These are phyloP conservation scores for Amphirosellinia nigrospora DNA, from an alignment of 495 filamentous ascomycete species.

Conservation along the genomic window DNA sequence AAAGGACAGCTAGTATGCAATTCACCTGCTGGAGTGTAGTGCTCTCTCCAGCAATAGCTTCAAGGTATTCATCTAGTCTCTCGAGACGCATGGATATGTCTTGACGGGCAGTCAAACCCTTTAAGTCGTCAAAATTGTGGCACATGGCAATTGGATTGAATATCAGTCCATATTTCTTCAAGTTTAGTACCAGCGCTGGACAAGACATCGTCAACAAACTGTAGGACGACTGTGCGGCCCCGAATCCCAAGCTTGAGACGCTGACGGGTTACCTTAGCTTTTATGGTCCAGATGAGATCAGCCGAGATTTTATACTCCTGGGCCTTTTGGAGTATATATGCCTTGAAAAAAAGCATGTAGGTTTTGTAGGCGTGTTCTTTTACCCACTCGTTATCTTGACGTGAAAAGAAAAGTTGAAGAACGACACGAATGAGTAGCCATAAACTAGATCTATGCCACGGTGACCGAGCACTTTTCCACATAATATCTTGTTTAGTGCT, in stretches of 20 bases:
- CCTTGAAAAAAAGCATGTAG: slow-evolving; percentile 57
- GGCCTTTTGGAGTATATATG: slow-evolving; percentile 44
- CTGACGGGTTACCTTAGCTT: slow-evolving; percentile 56
- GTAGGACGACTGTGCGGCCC: not conserved
- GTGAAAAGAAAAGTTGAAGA: slow-evolving; percentile 48
- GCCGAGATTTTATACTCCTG: slow-evolving; percentile 21
- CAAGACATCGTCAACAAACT: slow-evolving; percentile 33
- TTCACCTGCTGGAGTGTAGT: not conserved
- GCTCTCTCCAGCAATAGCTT: not conserved
- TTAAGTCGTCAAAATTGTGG: slow-evolving; percentile 7
- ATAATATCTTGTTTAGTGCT: slow-evolving; percentile 66
- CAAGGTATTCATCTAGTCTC: slow-evolving; percentile 20
- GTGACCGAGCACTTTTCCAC: slow-evolving; percentile 47
- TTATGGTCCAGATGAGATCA: slow-evolving; percentile 53
- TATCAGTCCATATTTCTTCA: slow-evolving; percentile 18
- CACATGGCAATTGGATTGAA: slow-evolving; percentile 1
- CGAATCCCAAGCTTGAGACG: slow-evolving; percentile 48
- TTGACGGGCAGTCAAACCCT: slow-evolving; percentile 6
- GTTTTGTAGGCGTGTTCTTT: not conserved
- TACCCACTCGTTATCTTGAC: not conserved
- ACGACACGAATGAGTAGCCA: slow-evolving; percentile 67
- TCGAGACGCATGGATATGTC: slow-evolving; percentile 16
- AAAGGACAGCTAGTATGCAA: not conserved
- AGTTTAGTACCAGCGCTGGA: not conserved
- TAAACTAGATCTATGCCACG: slow-evolving; percentile 63